These are phyloP conservation scores for Cercophora scortea DNA, from an alignment of 495 filamentous ascomycete species.

Conservation along the genomic window DNA sequence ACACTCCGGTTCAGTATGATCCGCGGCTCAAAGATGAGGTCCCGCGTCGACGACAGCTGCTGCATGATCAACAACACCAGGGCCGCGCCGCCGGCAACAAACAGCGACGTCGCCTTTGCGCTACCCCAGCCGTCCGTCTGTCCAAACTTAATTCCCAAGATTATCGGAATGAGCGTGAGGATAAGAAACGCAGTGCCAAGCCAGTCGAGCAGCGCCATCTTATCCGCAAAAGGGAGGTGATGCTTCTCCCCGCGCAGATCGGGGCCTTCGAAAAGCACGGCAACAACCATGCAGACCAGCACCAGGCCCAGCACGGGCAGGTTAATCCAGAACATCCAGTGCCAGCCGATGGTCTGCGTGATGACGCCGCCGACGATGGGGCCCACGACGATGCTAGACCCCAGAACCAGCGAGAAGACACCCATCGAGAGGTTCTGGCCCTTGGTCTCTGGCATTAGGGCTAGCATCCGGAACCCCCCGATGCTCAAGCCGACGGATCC, in stretches of 20 bases:
- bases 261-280: background rate
- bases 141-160: background rate
- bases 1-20: background rate
- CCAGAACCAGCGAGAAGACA: background rate
- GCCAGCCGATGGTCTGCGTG: background rate
- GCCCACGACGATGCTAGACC: background rate
- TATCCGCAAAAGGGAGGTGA: background rate
- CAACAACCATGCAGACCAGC: background rate
- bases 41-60: background rate
- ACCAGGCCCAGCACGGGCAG: background rate
- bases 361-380: background rate
- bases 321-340: constrained; percentile 1
- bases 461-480: background rate
- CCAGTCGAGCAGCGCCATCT: background rate
- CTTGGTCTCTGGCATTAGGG: background rate
- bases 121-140: background rate
- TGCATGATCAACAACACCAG: background rate
- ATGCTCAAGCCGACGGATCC: background rate
- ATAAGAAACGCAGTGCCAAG: background rate
- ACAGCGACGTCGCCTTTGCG: background rate
- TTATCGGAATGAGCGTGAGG: background rate
- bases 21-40: background rate
- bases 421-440: background rate
- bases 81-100: background rate
- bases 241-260: background rate